Base-by-base conservation (phyloP, 352 stramenopile genomes). In the Pythium brassicae region DNA sequence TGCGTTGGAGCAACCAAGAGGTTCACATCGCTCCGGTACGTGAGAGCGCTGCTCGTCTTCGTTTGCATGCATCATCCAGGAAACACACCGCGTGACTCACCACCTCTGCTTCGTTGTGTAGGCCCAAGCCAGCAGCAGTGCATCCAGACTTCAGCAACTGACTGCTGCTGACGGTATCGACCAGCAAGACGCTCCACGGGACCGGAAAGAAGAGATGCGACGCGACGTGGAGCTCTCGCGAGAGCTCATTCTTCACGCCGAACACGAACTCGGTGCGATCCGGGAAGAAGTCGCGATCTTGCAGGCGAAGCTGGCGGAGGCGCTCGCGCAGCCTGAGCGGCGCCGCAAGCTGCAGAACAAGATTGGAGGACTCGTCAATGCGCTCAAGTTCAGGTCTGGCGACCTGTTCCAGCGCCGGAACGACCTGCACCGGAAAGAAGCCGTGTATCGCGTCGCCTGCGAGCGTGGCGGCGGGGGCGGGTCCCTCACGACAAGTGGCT, bases 351-450 rank as follows among this genome's bases (percentile, higher is more conserved):
- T 93, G 32, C 72, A 89, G 47, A 85, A 54, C 37, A 72, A 69
- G 25, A 65, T 83, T 23, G 76, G 74, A 2, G 62, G 48, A 29
- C 63, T 87, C 14, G 71, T 65, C 22, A 87, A 90, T 39, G 62
- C 85, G 5, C 64, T 92, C 54, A 83, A 87, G 58, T 77, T 78
- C 23, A 73, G 75, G 17, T 79, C 76, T 0, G 83, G 78, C 11
- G 81, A 90, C 34, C 49, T 90, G 19, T 93, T 82, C 50, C 80
- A 92, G 57, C 76, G 83, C 19, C 74, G 71, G 55, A 91, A 93
- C 60, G 78, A 91, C 47, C 65, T 93, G 15, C 78, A 76, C 32
- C 72, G 74, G 26, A 86, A 86, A 37, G 74, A 83, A 48, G 61
- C 66, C 15, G 72, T 74, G n/a, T 76, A 61, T 25, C 72, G 60